Evolutionary conservation across 2,329 filamentous ascomycete genomes (phyloP).

Genomic region (Neopestalotiopsis clavispora): DNA sequence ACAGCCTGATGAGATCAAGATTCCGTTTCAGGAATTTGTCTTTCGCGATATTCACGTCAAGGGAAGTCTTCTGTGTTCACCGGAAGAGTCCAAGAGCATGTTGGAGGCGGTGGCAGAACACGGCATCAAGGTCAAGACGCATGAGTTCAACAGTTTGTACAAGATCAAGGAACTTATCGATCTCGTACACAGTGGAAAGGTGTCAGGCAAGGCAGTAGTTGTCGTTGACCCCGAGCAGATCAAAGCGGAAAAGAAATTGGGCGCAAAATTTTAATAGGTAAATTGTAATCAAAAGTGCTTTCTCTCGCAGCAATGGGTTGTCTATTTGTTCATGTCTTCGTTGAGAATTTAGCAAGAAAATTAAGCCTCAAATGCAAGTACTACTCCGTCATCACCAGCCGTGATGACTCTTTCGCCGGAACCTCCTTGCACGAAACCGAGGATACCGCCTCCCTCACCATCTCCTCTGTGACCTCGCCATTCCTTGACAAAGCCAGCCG

Average conservation of each 20-base stretch:
- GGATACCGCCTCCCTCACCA: conserved; percentile 84
- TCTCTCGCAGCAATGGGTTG: neutral
- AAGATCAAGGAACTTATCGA: conserved; percentile 55
- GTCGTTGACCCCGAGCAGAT: conserved; percentile 51
- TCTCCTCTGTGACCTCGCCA: conserved; percentile 90
- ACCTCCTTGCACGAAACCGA: conserved; percentile 87
- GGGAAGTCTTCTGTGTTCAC: conserved; percentile 45
- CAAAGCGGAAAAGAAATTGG: conserved; percentile 28
- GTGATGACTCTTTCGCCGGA: conserved; percentile 79
- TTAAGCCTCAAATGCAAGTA: conserved; percentile 69
- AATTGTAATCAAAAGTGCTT: neutral
- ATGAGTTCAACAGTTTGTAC: conserved; percentile 55
- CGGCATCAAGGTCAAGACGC: conserved; percentile 54
- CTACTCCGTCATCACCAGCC: conserved; percentile 83
- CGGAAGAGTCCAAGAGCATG: conserved; percentile 51
- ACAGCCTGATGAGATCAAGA: conserved; percentile 64
- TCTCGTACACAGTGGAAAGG: conserved; percentile 54
- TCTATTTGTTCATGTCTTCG: neutral
- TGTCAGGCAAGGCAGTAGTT: conserved; percentile 59
- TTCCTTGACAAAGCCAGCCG: conserved; percentile 77
- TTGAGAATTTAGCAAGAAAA: neutral
- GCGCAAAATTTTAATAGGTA: conserved; percentile 19
- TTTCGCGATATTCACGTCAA: conserved; percentile 32
- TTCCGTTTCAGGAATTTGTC: conserved; percentile 60
- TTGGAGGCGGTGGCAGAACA: conserved; percentile 49